A percentile compares a stretch with the other conserved stretches of the same genome.
Evolutionary conservation across 2,329 filamentous ascomycete genomes (phyloP).

Genomic region (Aspergillus arachidicola): DNA sequence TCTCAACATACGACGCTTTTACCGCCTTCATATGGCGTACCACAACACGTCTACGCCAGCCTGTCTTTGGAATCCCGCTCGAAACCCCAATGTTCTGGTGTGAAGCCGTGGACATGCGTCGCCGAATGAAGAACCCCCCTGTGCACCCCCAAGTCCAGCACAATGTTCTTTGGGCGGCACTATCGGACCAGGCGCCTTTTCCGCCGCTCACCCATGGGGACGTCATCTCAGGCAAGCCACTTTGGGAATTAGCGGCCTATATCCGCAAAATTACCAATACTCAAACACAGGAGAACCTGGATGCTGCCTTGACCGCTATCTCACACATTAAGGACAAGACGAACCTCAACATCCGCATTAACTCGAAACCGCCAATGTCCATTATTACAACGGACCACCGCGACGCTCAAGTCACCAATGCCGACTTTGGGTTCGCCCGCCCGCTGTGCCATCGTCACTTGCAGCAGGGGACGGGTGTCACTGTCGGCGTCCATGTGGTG

Average conservation of each 20-base stretch:
- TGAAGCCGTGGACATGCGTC: slow-evolving; percentile 43
- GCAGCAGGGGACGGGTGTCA: slow-evolving; percentile 27
- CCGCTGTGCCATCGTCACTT: slow-evolving; percentile 36
- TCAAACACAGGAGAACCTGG: slow-evolving; percentile 33
- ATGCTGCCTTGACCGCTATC: slow-evolving; percentile 30
- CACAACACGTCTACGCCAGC: slow-evolving; percentile 36
- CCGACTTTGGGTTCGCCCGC: slow-evolving; percentile 41
- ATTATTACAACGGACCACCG: slow-evolving; percentile 39
- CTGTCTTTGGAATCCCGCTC: slow-evolving; percentile 33
- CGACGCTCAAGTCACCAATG: slow-evolving; percentile 25
- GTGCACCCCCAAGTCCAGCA: slow-evolving; percentile 39
- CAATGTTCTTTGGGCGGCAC: slow-evolving; percentile 34
- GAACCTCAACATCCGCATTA: slow-evolving; percentile 33
- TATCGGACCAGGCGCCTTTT: slow-evolving; percentile 27
- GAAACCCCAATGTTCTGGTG: slow-evolving; percentile 32
- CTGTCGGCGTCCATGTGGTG: slow-evolving; percentile 16
- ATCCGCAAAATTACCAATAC: slow-evolving; percentile 40
- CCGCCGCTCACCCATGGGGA: slow-evolving; percentile 33
- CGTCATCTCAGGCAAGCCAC: slow-evolving; percentile 37
- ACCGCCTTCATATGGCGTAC: slow-evolving; percentile 47
- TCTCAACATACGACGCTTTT: slow-evolving; percentile 53
- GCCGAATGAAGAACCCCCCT: slow-evolving; percentile 33
- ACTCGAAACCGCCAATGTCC: slow-evolving; percentile 39
- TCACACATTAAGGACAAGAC: slow-evolving; percentile 42
- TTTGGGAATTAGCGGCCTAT: slow-evolving; percentile 39